A percentile compares a stretch with the other conserved stretches of the same genome.
These are phyloP conservation scores for Wallacemonas collosoma DNA, from an alignment of 208 protist genomes.

Conservation along the genomic window DNA sequence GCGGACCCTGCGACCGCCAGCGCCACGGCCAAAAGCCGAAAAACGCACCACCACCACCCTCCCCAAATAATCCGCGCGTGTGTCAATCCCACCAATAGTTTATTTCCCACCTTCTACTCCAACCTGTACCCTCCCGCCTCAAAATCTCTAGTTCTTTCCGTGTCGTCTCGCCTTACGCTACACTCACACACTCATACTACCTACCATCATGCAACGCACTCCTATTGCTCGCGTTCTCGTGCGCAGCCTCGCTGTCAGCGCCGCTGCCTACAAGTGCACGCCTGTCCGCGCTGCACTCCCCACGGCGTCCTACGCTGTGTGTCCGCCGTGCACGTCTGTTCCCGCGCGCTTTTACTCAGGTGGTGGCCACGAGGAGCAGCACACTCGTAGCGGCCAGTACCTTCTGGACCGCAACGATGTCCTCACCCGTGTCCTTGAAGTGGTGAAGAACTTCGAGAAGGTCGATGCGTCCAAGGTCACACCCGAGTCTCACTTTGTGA, in stretches of 20 bases:
- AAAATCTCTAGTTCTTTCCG: background rate
- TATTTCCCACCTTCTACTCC: background rate
- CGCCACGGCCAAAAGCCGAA: no score
- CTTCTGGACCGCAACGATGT: slow-evolving; percentile 94
- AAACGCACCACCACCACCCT: no score
- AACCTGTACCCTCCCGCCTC: background rate
- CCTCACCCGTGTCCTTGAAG: slow-evolving; percentile 93
- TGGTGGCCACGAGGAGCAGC: slow-evolving; percentile 58
- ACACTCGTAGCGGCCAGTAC: slow-evolving; percentile 82
- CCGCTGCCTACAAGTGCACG: slow-evolving; percentile 13
- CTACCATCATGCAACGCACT: slow-evolving; percentile 19
- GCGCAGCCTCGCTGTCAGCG: slow-evolving; percentile 9
- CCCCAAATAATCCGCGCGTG: no score
- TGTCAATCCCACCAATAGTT: background rate
- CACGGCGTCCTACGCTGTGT: slow-evolving; percentile 4
- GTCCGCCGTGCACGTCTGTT: background rate
- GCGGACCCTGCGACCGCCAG: no score
- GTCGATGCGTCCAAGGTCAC: slow-evolving; percentile 92
- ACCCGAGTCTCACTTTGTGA: slow-evolving; percentile 93
- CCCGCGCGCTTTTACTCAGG: slow-evolving; percentile 63
- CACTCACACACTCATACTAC: background rate
- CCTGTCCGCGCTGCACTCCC: background rate
- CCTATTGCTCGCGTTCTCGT: slow-evolving; percentile 1
- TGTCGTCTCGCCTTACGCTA: background rate
- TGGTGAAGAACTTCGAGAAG: slow-evolving; percentile 97